A percentile compares a stretch with the other conserved stretches of the same genome.
Evolutionary conservation across 345 rosid genomes (phyloP).

Genomic region (Brassica incana): DNA sequence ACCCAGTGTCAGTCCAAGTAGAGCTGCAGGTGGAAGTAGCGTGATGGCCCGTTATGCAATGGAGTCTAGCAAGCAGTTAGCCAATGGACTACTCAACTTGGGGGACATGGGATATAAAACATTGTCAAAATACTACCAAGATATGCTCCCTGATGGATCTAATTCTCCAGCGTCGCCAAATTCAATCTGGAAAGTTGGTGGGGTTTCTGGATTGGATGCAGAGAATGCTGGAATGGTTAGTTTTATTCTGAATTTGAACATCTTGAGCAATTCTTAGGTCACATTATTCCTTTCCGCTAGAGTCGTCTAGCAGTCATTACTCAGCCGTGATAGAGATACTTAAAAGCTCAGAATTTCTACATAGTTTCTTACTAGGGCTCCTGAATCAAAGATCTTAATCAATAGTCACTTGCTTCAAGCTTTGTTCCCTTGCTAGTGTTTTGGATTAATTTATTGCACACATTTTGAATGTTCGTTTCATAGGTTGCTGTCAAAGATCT

Average conservation of each 20-base stretch:
- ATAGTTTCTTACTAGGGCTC: background rate
- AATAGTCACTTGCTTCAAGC: background rate
- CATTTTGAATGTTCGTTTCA: conserved; percentile 35
- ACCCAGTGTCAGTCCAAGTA: conserved; percentile 82
- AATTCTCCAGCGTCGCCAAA: conserved; percentile 75
- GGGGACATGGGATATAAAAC: conserved; percentile 95
- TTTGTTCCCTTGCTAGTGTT: conserved; percentile 2
- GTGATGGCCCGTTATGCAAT: conserved; percentile 95
- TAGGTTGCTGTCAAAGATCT: conserved; percentile 95
- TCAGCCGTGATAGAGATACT: conserved; percentile 20
- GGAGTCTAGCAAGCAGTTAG: conserved; percentile 93
- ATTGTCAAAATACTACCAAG: conserved; percentile 83
- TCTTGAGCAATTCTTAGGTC: background rate
- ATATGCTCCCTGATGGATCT: conserved; percentile 90
- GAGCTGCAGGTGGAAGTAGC: conserved; percentile 75
- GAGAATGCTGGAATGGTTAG: conserved; percentile 98
- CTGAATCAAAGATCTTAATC: conserved; percentile 8
- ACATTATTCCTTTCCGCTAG: background rate
- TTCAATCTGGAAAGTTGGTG: conserved; percentile 80
- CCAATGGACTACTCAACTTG: conserved; percentile 72
- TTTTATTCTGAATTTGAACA: conserved; percentile 27
- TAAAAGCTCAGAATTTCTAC: background rate
- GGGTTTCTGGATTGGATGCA: conserved; percentile 58
- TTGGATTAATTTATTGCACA: conserved; percentile 3
- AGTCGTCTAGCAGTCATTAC: conserved; percentile 12